Evolutionary conservation across 2,329 filamentous ascomycete species (phyloP).

Genomic region (Blumeria hordei): DNA sequence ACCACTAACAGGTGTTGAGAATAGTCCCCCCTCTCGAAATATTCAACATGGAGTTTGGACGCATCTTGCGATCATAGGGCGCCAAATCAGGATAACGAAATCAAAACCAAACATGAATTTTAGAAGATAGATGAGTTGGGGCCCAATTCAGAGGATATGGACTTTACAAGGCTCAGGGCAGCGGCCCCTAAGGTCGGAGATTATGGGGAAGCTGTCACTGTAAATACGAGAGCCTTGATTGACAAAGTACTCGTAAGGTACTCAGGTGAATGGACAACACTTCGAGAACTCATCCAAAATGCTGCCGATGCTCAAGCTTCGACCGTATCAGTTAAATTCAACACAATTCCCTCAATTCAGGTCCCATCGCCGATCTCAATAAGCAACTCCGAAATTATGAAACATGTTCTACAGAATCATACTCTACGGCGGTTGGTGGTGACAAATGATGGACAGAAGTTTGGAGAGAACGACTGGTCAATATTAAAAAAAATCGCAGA

Average conservation of each 20-base stretch:
- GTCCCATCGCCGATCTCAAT: conserved; percentile 40
- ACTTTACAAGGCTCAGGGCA: conserved; percentile 56
- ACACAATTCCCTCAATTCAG: conserved; percentile 62
- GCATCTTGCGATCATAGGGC: no score
- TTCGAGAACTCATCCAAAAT: conserved; percentile 91
- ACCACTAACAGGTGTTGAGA: no score
- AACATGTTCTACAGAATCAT: conserved; percentile 65
- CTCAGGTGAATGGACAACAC: conserved; percentile 75
- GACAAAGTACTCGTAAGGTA: conserved; percentile 95
- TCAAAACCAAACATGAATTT: no score
- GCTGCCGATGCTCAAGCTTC: conserved; percentile 90
- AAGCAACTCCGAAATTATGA: conserved; percentile 46
- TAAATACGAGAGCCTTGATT: conserved; percentile 88
- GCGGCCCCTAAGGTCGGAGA: conserved; percentile 67
- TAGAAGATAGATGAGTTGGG: no score
- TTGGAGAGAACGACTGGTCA: conserved; percentile 77
- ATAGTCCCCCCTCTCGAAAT: no score
- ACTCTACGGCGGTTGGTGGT: conserved; percentile 74
- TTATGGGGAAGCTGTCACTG: conserved; percentile 90
- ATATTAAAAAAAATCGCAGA: conserved; percentile 93
- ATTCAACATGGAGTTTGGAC: no score
- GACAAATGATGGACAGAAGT: conserved; percentile 74
- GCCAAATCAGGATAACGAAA: no score
- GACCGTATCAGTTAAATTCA: conserved; percentile 74
- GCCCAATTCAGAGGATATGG: conserved; percentile 25